phyloP scores from a whole-genome alignment of 805 yeast genomes.

The Wickerhamomyces bisporus region DNA sequence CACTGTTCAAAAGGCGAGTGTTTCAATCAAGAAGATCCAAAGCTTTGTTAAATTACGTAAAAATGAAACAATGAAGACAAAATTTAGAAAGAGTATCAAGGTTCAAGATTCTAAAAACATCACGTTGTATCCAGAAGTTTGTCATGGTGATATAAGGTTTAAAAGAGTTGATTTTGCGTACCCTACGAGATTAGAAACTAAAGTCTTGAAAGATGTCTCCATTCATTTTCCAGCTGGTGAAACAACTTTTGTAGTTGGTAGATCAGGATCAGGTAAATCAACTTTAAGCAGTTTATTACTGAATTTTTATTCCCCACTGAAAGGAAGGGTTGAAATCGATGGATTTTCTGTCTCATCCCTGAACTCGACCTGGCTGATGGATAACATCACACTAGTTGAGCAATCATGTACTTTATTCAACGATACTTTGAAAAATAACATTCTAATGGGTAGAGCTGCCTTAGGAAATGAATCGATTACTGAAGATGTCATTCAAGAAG shows the following conservation, averaged over 20 bases:
- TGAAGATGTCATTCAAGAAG: slow-evolving; percentile 31
- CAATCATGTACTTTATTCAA: slow-evolving; percentile 66
- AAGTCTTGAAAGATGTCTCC: slow-evolving; percentile 43
- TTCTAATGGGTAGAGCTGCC: slow-evolving; percentile 43
- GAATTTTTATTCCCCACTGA: slow-evolving; percentile 44
- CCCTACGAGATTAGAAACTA: slow-evolving; percentile 45
- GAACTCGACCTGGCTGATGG: slow-evolving; percentile 46
- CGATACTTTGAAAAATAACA: slow-evolving; percentile 57
- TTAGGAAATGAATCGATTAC: slow-evolving; percentile 19
- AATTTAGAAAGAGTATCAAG: slow-evolving; percentile 7
- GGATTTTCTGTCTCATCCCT: slow-evolving; percentile 41
- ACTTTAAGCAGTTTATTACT: slow-evolving; percentile 63
- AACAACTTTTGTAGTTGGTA: slow-evolving; percentile 69
- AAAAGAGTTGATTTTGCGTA: slow-evolving; percentile 57
- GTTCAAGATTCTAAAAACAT: slow-evolving; percentile 13
- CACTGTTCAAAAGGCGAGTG: slow-evolving; percentile 63
- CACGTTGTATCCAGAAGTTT: slow-evolving; percentile 20
- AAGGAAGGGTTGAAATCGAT: slow-evolving; percentile 59
- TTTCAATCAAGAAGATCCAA: slow-evolving; percentile 52
- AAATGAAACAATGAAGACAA: slow-evolving; percentile 5
- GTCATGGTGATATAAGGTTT: slow-evolving; percentile 50
- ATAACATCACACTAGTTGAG: slow-evolving; percentile 67
- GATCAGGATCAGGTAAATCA: slow-evolving; percentile 93
- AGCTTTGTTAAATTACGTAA: slow-evolving; percentile 29
- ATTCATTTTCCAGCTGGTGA: slow-evolving; percentile 40